Conservation (phyloP, 306 rosid species). For the Quillaja saponaria region DNA sequence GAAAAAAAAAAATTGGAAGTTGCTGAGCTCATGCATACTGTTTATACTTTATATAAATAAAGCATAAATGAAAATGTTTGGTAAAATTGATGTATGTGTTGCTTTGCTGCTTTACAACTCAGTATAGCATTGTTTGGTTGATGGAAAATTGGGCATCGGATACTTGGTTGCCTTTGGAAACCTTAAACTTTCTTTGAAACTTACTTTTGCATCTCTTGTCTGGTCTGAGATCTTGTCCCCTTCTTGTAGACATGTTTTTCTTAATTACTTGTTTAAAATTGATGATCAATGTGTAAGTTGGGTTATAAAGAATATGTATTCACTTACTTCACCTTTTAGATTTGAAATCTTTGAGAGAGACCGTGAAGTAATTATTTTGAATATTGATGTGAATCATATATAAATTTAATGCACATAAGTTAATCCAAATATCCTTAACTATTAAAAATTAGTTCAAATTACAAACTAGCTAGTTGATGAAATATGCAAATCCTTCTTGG, state of each 20-base stretch:
- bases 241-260: slow-evolving; percentile 33
- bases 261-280: slow-evolving; percentile 20
- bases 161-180: slow-evolving; percentile 48
- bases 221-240: slow-evolving; percentile 32
- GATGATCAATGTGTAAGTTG: not conserved
- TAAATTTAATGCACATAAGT: too few species aligned
- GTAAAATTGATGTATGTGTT: too few species aligned
- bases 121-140: too few species aligned
- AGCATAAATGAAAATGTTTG: too few species aligned
- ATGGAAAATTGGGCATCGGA: too few species aligned
- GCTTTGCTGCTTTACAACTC: too few species aligned
- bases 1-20: too few species aligned
- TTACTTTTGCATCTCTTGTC: slow-evolving; percentile 45
- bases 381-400: too few species aligned
- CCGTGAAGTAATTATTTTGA: not conserved
- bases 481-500: too few species aligned
- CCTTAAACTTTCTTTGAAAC: slow-evolving; percentile 41
- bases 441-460: not conserved
- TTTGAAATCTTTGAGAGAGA: not conserved
- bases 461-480: not conserved
- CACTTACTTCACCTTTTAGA: not conserved
- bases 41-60: too few species aligned
- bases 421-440: too few species aligned
- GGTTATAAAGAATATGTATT: not conserved
- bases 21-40: not conserved